Evolutionary conservation across 164 flowering plant genomes (phyloP), one percentile per base, ranked within the genome.

Genomic region (Chloranthus sessilifolius): DNA sequence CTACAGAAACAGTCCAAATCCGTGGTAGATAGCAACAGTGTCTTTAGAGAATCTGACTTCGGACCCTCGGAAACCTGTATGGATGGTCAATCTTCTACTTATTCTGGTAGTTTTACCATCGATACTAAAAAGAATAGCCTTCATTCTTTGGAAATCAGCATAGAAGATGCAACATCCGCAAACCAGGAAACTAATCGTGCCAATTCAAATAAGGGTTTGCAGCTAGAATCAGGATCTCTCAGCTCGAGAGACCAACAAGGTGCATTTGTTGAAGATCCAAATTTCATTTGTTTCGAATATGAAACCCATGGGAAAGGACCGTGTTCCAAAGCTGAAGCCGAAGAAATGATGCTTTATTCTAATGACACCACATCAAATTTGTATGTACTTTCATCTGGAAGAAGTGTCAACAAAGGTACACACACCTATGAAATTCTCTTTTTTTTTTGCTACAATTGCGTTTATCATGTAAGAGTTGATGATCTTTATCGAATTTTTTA

Each of bases 321-420:
- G 16, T 64, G 11, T 52, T 46, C 47, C 19, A 82, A 73, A 17
- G 43, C 67, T 38, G 77, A 74, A 31, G 25, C 59, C 33, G 71
- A 71, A 24, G 78, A 78, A 27, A 38, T 50, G 26, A 21, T 62
- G 67, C 64, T 73, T 25, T 64, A 64, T 54, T 59, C 82, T 23
- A 65, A 63, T 50, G 79, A 49, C 1, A 51, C 23, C 7, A 46
- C 57, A 33, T 49, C 74, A 12, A 63, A 72, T 55, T 31, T 42
- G 24, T 79, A 41, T 64, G 74, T 71, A 37, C 83, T 82, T 39
- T 75, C 87, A 10, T 74, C 87, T 3, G 89, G 85, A 50, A 65
- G 83, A 64, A 59, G 28, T 37, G 59, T 73, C 38, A 59, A 66
- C 47, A 70, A 63, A 74, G 94, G 90, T 88, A 68, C 60, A n/a